Conservation (phyloP, 2,329 filamentous ascomycete species). For the Fusarium tjaetaba region DNA sequence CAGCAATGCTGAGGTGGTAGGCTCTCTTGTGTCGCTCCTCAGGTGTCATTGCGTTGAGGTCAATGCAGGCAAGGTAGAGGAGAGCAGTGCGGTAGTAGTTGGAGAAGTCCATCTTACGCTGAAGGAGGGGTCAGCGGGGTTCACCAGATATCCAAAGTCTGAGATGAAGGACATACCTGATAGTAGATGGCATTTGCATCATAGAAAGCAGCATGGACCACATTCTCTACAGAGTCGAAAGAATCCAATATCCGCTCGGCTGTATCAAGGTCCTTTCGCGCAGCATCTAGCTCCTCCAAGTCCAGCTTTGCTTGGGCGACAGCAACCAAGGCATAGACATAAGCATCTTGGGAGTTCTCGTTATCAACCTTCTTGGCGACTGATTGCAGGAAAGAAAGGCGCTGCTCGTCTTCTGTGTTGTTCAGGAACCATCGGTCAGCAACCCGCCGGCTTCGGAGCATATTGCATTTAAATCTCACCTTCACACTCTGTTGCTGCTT, state of each 20-base stretch:
- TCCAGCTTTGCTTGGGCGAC: conserved; percentile 88
- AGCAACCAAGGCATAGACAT: conserved; percentile 92
- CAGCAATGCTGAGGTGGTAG: conserved; percentile 92
- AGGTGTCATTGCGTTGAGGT: conserved; percentile 77
- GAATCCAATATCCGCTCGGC: conserved; percentile 88
- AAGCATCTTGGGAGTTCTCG: conserved; percentile 91
- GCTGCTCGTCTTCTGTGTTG: conserved; percentile 80
- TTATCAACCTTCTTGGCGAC: conserved; percentile 91
- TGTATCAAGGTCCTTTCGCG: conserved; percentile 85
- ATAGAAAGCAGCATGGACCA: conserved; percentile 97
- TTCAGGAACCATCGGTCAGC: conserved; percentile 17
- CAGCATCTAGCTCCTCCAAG: conserved; percentile 80
- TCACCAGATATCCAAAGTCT: neutral
- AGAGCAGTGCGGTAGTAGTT: conserved; percentile 98
- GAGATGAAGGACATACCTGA: conserved; percentile 61
- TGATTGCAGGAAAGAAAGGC: conserved; percentile 83
- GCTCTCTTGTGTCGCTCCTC: conserved; percentile 84
- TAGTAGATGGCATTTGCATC: conserved; percentile 95
- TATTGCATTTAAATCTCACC: conserved; percentile 59
- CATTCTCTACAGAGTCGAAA: conserved; percentile 94
- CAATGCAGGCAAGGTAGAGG: conserved; percentile 95
- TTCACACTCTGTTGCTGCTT: conserved; percentile 85
- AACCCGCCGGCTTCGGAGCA: conserved; percentile 16
- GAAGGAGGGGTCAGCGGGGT: conserved; percentile 49
- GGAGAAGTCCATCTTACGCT: conserved; percentile 87